phyloP scores from a whole-genome alignment of 805 yeast species.

The Ogataea salicorniae region DNA sequence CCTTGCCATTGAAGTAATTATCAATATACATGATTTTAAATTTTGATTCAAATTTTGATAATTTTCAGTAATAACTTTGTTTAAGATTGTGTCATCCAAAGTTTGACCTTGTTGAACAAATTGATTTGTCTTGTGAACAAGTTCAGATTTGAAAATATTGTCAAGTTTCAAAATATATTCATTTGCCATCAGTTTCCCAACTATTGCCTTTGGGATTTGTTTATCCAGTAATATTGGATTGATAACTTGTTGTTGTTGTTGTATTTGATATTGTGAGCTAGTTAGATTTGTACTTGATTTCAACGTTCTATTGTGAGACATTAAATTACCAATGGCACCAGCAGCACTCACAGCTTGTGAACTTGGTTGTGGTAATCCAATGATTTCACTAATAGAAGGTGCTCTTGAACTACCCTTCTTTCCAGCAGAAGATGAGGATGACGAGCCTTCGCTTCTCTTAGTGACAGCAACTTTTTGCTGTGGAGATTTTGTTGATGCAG shows the following conservation, averaged over 20 bases:
- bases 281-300: slow-evolving; percentile 15
- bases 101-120: slow-evolving; percentile 25
- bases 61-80: slow-evolving; percentile 27
- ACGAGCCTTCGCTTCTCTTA: not conserved
- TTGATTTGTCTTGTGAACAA: slow-evolving; percentile 26
- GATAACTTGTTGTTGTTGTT: slow-evolving; percentile 27
- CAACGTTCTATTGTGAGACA: slow-evolving; percentile 26
- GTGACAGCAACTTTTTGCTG: not conserved
- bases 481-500: not conserved
- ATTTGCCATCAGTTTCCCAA: slow-evolving; percentile 24
- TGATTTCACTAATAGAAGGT: slow-evolving; percentile 24
- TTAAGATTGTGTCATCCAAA: slow-evolving; percentile 28
- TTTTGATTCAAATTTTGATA: slow-evolving; percentile 26
- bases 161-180: slow-evolving; percentile 32
- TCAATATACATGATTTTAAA: slow-evolving; percentile 30
- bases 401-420: slow-evolving; percentile 13
- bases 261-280: slow-evolving; percentile 17
- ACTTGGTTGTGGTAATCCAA: slow-evolving; percentile 27
- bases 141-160: slow-evolving; percentile 30
- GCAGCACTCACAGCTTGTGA: slow-evolving; percentile 33
- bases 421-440: not conserved
- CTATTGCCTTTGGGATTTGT: slow-evolving; percentile 27
- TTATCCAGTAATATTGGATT: slow-evolving; percentile 30
- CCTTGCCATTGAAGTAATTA: slow-evolving; percentile 33
- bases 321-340: slow-evolving; percentile 30